Conservation (phyloP, 164 flowering plant genomes). For the Vitis rotundifolia region DNA sequence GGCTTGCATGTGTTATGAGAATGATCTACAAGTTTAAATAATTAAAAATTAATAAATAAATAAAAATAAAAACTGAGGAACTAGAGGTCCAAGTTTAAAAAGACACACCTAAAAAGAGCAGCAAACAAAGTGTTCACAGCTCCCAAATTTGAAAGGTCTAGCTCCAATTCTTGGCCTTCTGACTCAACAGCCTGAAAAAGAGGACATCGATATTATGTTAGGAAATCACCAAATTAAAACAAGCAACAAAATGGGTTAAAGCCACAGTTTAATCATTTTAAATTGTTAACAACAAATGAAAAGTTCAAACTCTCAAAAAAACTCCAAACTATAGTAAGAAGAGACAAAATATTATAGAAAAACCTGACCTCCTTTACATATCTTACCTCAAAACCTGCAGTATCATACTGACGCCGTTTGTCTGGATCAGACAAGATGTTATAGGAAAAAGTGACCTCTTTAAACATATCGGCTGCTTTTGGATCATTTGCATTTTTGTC, state of each 20-base stretch:
- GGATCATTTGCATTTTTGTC: constrained; percentile 98
- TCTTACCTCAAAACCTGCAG: constrained; percentile 91
- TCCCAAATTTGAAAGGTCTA: constrained; percentile 97
- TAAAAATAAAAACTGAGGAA: background rate
- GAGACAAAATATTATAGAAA: background rate
- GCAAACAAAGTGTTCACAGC: constrained; percentile 97
- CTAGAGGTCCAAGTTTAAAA: background rate
- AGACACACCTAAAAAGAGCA: constrained; percentile 79
- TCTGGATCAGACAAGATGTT: constrained; percentile 88
- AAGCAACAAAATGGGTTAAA: background rate
- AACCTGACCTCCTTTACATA: background rate
- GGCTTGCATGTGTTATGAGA: background rate
- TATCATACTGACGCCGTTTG: constrained; percentile 82
- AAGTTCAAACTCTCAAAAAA: background rate
- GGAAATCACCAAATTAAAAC: background rate
- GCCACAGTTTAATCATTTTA: too few relatives aligned
- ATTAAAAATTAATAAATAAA: background rate
- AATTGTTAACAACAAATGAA: background rate
- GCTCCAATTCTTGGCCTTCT: constrained; percentile 84
- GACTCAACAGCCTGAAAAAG: constrained; percentile 79
- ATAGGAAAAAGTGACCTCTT: constrained; percentile 89
- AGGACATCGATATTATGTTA: constrained; percentile 7
- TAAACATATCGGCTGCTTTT: constrained; percentile 87
- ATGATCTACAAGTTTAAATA: background rate
- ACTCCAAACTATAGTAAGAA: background rate